phyloP scores from a whole-genome alignment of 2,329 filamentous ascomycete genomes.

The Immersiporthe knoxdaviesiana region DNA sequence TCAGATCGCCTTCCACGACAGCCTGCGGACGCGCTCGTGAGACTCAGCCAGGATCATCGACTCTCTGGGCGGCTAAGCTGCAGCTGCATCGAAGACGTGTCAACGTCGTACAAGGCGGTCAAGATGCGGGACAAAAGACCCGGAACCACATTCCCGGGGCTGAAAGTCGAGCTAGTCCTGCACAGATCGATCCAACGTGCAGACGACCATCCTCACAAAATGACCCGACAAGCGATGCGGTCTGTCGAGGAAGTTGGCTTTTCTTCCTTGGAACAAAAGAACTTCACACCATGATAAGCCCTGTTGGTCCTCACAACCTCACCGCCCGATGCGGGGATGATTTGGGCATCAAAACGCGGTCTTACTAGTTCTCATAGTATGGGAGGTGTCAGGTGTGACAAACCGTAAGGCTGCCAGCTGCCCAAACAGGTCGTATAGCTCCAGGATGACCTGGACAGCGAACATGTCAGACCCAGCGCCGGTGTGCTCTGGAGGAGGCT shows the following conservation, averaged over 20 bases:
- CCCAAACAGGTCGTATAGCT: slow-evolving; percentile 16
- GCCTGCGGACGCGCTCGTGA: slow-evolving; percentile 9
- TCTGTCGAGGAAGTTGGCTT: neutral
- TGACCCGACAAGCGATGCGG: neutral
- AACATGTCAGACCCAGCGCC: slow-evolving; percentile 22
- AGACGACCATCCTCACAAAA: slow-evolving; percentile 5
- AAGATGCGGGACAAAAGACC: slow-evolving; percentile 2
- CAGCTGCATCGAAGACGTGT: slow-evolving; percentile 19
- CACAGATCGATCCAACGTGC: slow-evolving; percentile 23
- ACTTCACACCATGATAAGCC: neutral
- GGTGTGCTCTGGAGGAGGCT: slow-evolving; percentile 21
- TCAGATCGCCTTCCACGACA: neutral
- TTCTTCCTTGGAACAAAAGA: neutral
- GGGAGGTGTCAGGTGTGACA: neutral
- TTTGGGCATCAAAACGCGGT: neutral
- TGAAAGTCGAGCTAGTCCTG: slow-evolving; percentile 13
- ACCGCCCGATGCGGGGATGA: neutral
- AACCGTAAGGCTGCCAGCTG: slow-evolving; percentile 28
- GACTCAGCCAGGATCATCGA: neutral
- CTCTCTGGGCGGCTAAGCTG: slow-evolving; percentile 22
- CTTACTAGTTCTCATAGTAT: neutral
- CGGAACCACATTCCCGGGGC: slow-evolving; percentile 2
- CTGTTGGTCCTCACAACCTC: neutral
- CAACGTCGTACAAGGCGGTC: slow-evolving; percentile 17
- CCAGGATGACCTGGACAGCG: neutral